phyloP scores from a whole-genome alignment of 495 filamentous ascomycete genomes.

The Terfezia boudieri region DNA sequence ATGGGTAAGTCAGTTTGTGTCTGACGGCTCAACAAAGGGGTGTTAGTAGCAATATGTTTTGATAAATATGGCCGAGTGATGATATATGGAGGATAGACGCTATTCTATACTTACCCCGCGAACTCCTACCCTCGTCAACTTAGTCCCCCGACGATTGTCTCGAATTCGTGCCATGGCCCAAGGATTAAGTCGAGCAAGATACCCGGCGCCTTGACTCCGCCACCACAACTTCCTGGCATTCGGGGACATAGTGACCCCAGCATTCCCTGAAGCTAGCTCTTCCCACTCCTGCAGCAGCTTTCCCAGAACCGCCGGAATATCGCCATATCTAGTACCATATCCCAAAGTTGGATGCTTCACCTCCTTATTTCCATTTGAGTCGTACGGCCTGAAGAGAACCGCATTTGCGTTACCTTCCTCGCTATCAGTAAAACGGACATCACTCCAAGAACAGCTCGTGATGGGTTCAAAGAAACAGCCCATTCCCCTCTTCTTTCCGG shows the following conservation, averaged over 20 bases:
- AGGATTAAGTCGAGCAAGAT: neutral
- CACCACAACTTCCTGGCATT: slow-evolving; percentile 6
- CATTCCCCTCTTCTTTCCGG: neutral
- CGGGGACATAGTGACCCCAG: neutral
- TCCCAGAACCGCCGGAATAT: slow-evolving; percentile 3
- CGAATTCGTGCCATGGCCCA: neutral
- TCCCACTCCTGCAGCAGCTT: neutral
- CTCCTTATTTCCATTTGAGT: neutral
- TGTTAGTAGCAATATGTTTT: too few species aligned
- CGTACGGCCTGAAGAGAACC: neutral
- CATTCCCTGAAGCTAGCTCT: neutral
- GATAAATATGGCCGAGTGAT: neutral
- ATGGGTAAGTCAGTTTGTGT: neutral
- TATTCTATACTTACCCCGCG: neutral
- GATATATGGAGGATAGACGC: neutral
- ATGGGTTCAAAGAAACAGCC: slow-evolving; percentile 8
- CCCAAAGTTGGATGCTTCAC: neutral
- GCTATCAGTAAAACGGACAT: neutral
- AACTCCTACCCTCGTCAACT: neutral
- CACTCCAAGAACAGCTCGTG: slow-evolving; percentile 3
- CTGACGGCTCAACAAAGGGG: neutral
- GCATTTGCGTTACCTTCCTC: neutral
- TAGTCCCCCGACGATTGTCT: neutral
- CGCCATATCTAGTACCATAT: slow-evolving; percentile 2
- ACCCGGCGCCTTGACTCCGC: slow-evolving; percentile 6